Conservation (phyloP, 148 eudicot genomes). For the Dysphania ambrosioides region DNA sequence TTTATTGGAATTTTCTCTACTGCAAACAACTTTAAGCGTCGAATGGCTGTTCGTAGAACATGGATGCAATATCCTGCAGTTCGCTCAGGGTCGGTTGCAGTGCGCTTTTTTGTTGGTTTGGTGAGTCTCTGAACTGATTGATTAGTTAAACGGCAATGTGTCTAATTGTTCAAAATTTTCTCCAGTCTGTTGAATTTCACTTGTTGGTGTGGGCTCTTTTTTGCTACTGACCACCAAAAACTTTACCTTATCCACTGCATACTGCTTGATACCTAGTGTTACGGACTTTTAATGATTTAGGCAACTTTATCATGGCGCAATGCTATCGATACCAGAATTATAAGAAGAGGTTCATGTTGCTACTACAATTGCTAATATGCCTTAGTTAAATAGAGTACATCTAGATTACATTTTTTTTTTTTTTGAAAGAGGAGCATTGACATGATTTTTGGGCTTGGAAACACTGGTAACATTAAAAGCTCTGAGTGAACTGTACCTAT, state of each 20-base stretch:
- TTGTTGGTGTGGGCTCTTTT: not conserved
- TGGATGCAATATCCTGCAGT: constrained; percentile 97
- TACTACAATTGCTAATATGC: not conserved
- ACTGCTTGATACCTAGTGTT: too few relatives aligned
- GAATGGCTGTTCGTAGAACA: constrained; percentile 97
- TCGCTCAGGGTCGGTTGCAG: constrained; percentile 76
- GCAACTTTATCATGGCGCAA: too few relatives aligned
- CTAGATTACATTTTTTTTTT: too few relatives aligned
- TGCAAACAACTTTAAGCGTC: constrained; percentile 87
- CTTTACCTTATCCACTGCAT: too few relatives aligned
- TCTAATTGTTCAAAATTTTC: not conserved
- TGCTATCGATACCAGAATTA: too few relatives aligned
- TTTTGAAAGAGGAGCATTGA: too few relatives aligned
- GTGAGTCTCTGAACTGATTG: constrained; percentile 42
- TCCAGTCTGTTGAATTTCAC: not conserved
- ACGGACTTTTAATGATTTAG: too few relatives aligned
- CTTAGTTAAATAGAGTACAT: not conserved
- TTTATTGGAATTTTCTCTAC: constrained; percentile 91
- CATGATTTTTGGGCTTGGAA: not conserved
- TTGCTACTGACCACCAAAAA: not conserved
- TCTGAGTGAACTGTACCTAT: too few relatives aligned
- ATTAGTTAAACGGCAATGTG: not conserved
- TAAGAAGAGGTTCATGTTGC: not conserved
- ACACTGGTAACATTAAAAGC: too few relatives aligned
- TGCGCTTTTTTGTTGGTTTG: constrained; percentile 97